Conservation (phyloP, 768 basidiomycete genomes). For the Peribolospora baueri region DNA sequence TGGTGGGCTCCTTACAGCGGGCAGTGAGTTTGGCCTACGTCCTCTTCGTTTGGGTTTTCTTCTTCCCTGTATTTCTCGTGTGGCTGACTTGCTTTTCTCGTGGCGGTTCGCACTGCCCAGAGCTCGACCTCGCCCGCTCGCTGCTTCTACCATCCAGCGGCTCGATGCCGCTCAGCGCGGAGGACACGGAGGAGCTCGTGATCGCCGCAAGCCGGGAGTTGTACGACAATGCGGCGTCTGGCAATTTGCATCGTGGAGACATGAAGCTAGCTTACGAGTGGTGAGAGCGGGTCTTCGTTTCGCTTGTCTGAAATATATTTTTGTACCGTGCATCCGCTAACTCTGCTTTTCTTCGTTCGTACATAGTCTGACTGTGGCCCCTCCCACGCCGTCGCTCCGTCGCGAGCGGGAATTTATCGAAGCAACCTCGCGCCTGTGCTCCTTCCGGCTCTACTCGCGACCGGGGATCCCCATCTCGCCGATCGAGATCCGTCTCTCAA, state of each 20-base stretch:
- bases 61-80: constrained; percentile 28
- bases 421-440: constrained; percentile 82
- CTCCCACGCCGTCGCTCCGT: constrained; percentile 33
- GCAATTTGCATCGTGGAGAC: constrained; percentile 74
- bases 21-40: constrained; percentile 37
- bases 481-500: constrained; percentile 75
- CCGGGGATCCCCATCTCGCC: constrained; percentile 60
- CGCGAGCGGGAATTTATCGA: constrained; percentile 82
- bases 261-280: constrained; percentile 96
- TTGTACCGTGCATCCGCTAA: not conserved
- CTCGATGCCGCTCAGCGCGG: constrained; percentile 24
- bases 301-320: not conserved
- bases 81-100: constrained; percentile 1
- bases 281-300: constrained; percentile 25
- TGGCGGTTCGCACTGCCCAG: constrained; percentile 29
- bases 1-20: constrained; percentile 57
- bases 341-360: not conserved
- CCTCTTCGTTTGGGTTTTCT: constrained; percentile 3
- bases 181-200: constrained; percentile 49
- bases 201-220: constrained; percentile 61
- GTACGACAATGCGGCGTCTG: constrained; percentile 80
- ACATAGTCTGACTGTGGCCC: constrained; percentile 49
- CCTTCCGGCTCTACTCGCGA: constrained; percentile 58
- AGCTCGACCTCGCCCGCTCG: constrained; percentile 25
- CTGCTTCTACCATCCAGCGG: constrained; percentile 25